Conservation (phyloP, 352 stramenopile genomes). For the Blastocystis sp. region DNA sequence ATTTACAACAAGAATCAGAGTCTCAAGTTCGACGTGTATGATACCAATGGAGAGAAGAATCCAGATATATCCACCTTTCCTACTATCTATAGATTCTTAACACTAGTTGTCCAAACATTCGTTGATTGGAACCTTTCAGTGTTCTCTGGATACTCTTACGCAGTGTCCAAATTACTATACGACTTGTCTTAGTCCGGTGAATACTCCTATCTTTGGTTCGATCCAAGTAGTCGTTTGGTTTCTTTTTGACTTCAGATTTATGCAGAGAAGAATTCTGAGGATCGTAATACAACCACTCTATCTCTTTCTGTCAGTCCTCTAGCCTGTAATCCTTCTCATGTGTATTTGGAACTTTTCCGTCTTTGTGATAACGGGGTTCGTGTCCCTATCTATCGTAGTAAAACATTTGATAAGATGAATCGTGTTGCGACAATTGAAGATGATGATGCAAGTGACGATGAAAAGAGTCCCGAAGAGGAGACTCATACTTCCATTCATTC, state of each 20-base stretch:
- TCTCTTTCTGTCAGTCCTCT: not conserved
- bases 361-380: conserved; percentile 21
- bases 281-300: not conserved
- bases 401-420: not conserved
- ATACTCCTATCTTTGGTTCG: conserved; percentile 23
- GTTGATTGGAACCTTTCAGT: conserved; percentile 18
- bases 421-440: not conserved
- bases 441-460: not conserved
- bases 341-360: conserved; percentile 22
- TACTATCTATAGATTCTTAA: not conserved
- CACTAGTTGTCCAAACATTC: not conserved
- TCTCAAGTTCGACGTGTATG: conserved; percentile 37
- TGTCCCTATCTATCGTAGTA: conserved; percentile 32
- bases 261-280: not conserved
- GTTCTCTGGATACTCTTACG: not conserved
- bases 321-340: not conserved
- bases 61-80: conserved; percentile 4
- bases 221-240: not conserved
- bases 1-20: conserved; percentile 52
- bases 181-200: not conserved
- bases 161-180: conserved; percentile 28
- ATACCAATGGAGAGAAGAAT: not conserved
- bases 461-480: not conserved
- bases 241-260: not conserved
- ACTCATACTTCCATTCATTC: not conserved